phyloP scores from a whole-genome alignment of 176 grass and related monocot genomes.

The Dendrocalamus sinicus region DNA sequence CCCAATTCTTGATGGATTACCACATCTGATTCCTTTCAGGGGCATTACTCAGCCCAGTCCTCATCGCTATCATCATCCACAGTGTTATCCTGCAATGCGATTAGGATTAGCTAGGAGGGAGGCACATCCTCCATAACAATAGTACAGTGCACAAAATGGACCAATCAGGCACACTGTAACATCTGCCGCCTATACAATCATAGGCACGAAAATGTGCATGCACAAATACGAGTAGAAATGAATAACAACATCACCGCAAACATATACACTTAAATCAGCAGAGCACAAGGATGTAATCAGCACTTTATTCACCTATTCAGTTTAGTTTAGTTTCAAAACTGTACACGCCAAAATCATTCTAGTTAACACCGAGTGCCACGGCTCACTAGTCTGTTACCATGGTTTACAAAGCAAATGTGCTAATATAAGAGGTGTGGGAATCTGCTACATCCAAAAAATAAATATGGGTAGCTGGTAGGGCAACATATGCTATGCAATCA shows the following conservation, averaged over 20 bases:
- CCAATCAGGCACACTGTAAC: not conserved
- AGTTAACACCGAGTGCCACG: not conserved
- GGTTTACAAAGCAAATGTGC: not conserved
- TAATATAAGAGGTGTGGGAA: not conserved
- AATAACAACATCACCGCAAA: not conserved
- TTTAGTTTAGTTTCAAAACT: not conserved
- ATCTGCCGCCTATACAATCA: not conserved
- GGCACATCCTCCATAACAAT: not conserved
- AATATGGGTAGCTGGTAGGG: no score
- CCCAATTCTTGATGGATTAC: not conserved
- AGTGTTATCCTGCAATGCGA: conserved; percentile 18
- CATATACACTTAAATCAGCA: not conserved
- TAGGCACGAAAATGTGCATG: not conserved
- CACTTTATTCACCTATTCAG: not conserved
- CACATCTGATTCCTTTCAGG: not conserved
- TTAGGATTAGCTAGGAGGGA: not conserved
- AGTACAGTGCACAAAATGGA: not conserved
- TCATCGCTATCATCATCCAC: conserved; percentile 62
- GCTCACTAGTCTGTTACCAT: not conserved
- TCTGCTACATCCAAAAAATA: not conserved
- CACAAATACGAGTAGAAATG: not conserved
- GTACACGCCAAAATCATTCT: not conserved
- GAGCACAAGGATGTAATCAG: not conserved
- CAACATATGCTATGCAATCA: not conserved
- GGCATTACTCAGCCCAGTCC: conserved; percentile 55